Evolutionary conservation across 257 asterid genomes (phyloP), one percentile per base, ranked within the genome.

Genomic region (Petrea volubilis): DNA sequence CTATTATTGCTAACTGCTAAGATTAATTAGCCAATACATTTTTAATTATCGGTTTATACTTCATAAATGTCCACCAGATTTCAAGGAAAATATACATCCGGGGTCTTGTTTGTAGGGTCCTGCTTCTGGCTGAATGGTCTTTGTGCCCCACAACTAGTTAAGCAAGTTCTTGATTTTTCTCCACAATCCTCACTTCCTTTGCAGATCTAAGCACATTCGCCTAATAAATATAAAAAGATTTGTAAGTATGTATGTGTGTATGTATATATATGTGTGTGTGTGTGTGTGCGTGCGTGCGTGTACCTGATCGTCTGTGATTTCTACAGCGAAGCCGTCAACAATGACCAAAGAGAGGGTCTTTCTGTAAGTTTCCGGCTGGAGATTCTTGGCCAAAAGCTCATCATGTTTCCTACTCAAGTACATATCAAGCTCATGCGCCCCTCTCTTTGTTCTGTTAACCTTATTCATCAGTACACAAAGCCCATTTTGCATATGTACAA

Each of bases 391-490:
- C 82, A 93, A 75, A 46, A 91, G 7, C 51, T 88, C 88, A 29
- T 89, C 98, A 61, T 93, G 98, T 61, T 93, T 93, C 80, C 79
- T 87, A 81, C 91, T 89, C 68, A 91, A 64, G 85, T 91, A 91
- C 75, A 76, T 15, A 67, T 89, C 93, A 20, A 89, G 88, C 77
- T 87, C 95, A 15, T 79, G 53, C 1, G 79, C 83, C 23, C 91
- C 98, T 69, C 74, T 83, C 82, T 81, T 85, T 57, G 80, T 83
- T 69, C 96, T 90, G 60, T 2, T 1, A 10, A 15, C 3, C 7
- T 40, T 40, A 57, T 50, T 25, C n/a, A 31, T 3, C 23, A 13
- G 29, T 3, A 18, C 9, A 1, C 53, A 63, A 43, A 15, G 24
- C 69, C 56, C 25, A 68, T 52, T 21, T 52, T 9, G 24, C 2